Percentiles rank a stretch among this genome's conserved stretches.
Evolutionary conservation across 208 protist genomes (phyloP).

Genomic region (Trypanosoma scelopori): DNA sequence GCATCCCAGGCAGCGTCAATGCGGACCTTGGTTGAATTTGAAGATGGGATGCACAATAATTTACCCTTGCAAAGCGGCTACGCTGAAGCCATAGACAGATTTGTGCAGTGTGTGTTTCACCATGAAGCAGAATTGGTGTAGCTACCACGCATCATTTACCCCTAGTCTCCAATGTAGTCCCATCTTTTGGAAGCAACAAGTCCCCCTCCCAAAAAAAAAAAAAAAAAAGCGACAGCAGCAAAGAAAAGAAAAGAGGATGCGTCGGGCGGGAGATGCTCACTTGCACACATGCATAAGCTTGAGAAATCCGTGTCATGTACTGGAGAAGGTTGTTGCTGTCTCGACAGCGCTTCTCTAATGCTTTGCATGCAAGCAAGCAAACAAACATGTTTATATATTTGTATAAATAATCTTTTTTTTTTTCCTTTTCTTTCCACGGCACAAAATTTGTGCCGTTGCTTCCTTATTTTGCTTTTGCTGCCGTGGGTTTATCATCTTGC

Average conservation of each 20-base stretch:
- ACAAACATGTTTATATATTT: too few species aligned
- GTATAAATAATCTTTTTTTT: background rate
- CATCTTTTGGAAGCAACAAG: too few species aligned
- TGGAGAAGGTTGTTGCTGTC: too few species aligned
- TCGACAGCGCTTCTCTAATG: too few species aligned
- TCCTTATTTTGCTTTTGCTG: constrained; percentile 3
- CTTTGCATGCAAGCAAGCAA: too few species aligned
- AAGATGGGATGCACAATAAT: constrained; percentile 76
- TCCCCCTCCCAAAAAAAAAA: too few species aligned
- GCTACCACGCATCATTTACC: constrained; percentile 15
- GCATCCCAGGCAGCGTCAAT: constrained; percentile 27
- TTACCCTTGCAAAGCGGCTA: constrained; percentile 57
- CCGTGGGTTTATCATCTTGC: background rate
- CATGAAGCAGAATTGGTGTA: constrained; percentile 8
- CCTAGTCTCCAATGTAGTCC: too few species aligned
- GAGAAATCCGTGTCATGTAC: too few species aligned
- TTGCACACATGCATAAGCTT: too few species aligned
- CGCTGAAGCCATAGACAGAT: constrained; percentile 49
- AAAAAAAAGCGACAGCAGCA: too few species aligned
- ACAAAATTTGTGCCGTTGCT: background rate
- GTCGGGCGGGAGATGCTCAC: too few species aligned
- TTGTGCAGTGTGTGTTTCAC: constrained; percentile 42
- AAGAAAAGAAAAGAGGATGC: too few species aligned
- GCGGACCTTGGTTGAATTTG: constrained; percentile 63
- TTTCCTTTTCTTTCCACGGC: constrained; percentile 11